Evolutionary conservation across 2,329 filamentous ascomycete species (phyloP), one percentile per base, ranked within the genome.

Genomic region (Aspergillus neotritici): DNA sequence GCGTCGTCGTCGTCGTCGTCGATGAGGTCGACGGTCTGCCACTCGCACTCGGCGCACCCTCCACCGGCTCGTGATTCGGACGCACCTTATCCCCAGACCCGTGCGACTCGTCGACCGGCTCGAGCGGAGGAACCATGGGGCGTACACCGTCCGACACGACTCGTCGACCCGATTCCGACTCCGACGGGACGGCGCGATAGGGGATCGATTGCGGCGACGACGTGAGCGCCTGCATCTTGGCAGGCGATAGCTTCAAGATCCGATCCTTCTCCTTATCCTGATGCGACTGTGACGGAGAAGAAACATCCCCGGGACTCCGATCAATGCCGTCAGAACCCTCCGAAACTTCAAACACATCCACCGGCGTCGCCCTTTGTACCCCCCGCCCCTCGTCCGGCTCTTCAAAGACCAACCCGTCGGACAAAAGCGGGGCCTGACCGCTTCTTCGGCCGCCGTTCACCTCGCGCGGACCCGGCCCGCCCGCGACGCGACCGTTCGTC

Each of bases 181-280:
- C 55, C 16, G 49, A 37, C 11, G 48, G 51, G 7, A 67, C 66
- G 11, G 69, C 58, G 21, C 72, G 70, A 31, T 76, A 56, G 3
- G 76, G 74, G n/a, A 79, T 66, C 33, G 74, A 78, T 12, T 75
- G 67, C 7, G 76, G 74, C 10, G 76, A 76, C 12, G 70, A 61
- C 5, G 75, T 77, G 33, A 80, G 68, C 34, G 77, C 75, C 33
- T 76, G 69, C 3, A 80, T 74, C 57, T 78, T 71, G 32, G 69
- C 69, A 2, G 73, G 71, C 3, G 77, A 79, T 25, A 80, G 62
- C 52, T 77, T 80, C 45, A 76, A 58, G 3, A 73, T 48, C 11
- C 37, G 47, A 6, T 55, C 49, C 31, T 37, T 43, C 14, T 53
- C 58, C 37, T 60, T 57, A 15, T 63, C 61, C 10, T 56, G 55